Percentiles rank a stretch among this genome's conserved stretches.
Evolutionary conservation across 345 rosid genomes (phyloP).

Genomic region (Euphorbia tirucalli): DNA sequence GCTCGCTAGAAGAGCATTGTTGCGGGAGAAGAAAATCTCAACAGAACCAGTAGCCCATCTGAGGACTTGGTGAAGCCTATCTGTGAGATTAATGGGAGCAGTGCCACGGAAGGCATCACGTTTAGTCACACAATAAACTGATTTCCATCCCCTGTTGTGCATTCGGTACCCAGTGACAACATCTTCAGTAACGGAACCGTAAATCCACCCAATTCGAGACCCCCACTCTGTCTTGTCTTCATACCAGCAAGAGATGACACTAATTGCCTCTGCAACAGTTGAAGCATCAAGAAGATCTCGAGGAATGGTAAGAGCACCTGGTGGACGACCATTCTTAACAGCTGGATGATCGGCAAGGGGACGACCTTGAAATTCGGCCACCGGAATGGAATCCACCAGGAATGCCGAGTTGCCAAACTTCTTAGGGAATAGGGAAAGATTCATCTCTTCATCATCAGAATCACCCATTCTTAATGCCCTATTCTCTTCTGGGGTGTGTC

Average conservation of each 20-base stretch:
- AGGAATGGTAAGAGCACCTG: slow-evolving; percentile 90
- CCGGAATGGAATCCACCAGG: slow-evolving; percentile 84
- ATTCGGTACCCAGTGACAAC: slow-evolving; percentile 97
- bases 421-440: slow-evolving; percentile 67
- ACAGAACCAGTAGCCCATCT: slow-evolving; percentile 99
- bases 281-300: slow-evolving; percentile 93
- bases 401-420: slow-evolving; percentile 80
- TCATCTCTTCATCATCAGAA: slow-evolving; percentile 83
- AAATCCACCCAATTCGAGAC: slow-evolving; percentile 93
- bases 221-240: slow-evolving; percentile 99
- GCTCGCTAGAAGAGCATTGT: slow-evolving; percentile 89
- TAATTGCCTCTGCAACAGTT: slow-evolving; percentile 94
- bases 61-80: slow-evolving; percentile 95
- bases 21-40: slow-evolving; percentile 95
- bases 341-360: slow-evolving; percentile 99
- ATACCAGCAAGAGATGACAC: slow-evolving; percentile 98
- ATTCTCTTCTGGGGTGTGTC: slow-evolving; percentile 62
- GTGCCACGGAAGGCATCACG: slow-evolving; percentile 97
- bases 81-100: slow-evolving; percentile 95
- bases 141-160: slow-evolving; percentile 99
- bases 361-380: slow-evolving; percentile 94
- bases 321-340: slow-evolving; percentile 85
- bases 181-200: slow-evolving; percentile 98
- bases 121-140: slow-evolving; percentile 94
- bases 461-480: slow-evolving; percentile 84